These are phyloP conservation scores for Fragaria iinumae DNA, from an alignment of 306 rosid species.

Conservation along the genomic window DNA sequence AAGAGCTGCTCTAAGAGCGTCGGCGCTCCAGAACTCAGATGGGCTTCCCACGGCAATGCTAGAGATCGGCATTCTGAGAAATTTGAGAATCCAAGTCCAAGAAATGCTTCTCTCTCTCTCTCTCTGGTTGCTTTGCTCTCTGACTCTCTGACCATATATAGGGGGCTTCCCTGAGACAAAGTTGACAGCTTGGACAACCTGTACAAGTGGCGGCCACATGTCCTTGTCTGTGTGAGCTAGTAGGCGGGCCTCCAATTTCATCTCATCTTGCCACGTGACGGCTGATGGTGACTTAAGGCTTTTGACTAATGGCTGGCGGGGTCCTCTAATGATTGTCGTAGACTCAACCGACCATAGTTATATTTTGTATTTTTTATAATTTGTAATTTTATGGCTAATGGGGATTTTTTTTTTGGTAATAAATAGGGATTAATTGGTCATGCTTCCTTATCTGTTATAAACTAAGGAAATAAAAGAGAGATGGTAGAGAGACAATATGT, in stretches of 20 bases:
- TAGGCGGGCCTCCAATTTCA: slow-evolving; percentile 44
- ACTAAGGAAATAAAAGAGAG: no score
- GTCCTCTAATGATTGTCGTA: slow-evolving; percentile 36
- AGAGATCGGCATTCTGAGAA: slow-evolving; percentile 47
- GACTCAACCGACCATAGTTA: slow-evolving; percentile 27
- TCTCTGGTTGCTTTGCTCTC: no score
- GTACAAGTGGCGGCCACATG: slow-evolving; percentile 8
- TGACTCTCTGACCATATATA: no score
- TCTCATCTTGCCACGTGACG: slow-evolving; percentile 51
- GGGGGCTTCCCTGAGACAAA: no score
- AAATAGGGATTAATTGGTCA: slow-evolving; percentile 10
- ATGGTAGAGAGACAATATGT: no score
- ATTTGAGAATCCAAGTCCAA: background rate
- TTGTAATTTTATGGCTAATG: slow-evolving; percentile 29
- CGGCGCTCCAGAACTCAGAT: slow-evolving; percentile 36
- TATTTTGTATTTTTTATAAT: slow-evolving; percentile 6
- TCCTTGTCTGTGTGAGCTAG: slow-evolving; percentile 10
- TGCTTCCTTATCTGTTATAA: background rate
- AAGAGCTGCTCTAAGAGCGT: slow-evolving; percentile 52
- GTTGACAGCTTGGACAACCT: background rate
- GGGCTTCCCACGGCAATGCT: slow-evolving; percentile 51
- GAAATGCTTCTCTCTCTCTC: background rate
- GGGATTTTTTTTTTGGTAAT: background rate
- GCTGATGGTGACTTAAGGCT: slow-evolving; percentile 26
- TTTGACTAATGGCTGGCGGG: slow-evolving; percentile 19